phyloP scores from a whole-genome alignment of 805 yeast genomes.

The Komagataella phaffii region DNA sequence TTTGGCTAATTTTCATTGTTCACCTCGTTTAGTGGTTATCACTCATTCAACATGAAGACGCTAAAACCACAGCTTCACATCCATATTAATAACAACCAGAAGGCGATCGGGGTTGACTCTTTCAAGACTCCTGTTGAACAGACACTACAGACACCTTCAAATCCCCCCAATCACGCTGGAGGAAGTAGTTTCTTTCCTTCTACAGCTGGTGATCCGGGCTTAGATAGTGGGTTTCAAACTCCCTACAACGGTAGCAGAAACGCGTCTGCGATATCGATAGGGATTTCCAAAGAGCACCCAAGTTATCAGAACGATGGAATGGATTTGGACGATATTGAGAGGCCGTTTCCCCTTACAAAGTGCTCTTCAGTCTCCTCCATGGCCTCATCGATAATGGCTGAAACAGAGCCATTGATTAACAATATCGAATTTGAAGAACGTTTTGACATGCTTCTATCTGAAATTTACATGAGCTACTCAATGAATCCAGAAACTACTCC shows the following conservation, averaged over 20 bases:
- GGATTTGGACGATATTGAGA: neutral
- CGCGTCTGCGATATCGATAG: neutral
- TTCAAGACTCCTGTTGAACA: neutral
- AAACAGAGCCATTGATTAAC: neutral
- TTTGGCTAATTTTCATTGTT: neutral
- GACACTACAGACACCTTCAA: neutral
- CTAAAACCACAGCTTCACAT: neutral
- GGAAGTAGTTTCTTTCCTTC: neutral
- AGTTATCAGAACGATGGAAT: neutral
- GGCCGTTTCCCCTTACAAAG: neutral
- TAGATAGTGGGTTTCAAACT: neutral
- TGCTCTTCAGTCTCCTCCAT: neutral
- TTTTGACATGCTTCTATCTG: conserved; percentile 32
- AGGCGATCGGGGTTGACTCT: neutral
- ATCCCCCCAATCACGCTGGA: neutral
- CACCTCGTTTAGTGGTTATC: neutral
- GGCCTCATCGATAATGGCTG: conserved; percentile 2
- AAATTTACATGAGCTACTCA: conserved; percentile 32
- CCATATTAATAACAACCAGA: neutral
- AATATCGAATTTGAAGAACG: conserved; percentile 2
- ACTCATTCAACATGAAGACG: neutral
- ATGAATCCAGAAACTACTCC: conserved; percentile 56
- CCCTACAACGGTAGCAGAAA: neutral
- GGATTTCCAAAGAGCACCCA: neutral
- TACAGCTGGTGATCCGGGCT: neutral